Conservation (phyloP, 2,329 filamentous ascomycete species). For the Helotiales sp. region DNA sequence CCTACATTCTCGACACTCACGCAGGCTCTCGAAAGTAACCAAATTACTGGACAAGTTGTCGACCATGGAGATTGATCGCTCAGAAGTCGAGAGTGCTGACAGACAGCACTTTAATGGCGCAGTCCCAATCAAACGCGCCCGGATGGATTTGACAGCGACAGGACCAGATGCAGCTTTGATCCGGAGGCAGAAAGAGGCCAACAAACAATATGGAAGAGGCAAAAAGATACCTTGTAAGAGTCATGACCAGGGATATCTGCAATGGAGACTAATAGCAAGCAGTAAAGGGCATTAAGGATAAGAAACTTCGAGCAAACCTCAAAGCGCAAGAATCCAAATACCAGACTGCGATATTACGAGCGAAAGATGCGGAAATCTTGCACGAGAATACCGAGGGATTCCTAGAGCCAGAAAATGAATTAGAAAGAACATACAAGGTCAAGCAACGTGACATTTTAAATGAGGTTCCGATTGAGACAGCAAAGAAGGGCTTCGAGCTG, state of each 20-base stretch:
- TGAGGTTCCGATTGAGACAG: constrained; percentile 79
- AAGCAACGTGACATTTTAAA: constrained; percentile 83
- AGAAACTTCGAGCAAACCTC: constrained; percentile 84
- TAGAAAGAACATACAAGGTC: constrained; percentile 92
- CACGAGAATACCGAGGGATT: constrained; percentile 87
- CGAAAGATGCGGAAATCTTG: constrained; percentile 94
- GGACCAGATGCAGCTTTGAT: constrained; percentile 38
- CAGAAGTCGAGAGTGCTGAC: constrained; percentile 14
- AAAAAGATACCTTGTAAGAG: constrained; percentile 63
- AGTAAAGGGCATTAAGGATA: constrained; percentile 73
- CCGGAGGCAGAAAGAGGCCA: constrained; percentile 63
- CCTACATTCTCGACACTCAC: too few species aligned
- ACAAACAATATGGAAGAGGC: constrained; percentile 84
- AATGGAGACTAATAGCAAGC: background rate
- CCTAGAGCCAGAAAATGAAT: constrained; percentile 82
- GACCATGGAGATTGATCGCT: constrained; percentile 32
- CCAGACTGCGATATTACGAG: constrained; percentile 77
- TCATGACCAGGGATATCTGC: background rate
- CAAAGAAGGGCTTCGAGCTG: constrained; percentile 91
- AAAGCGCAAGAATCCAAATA: constrained; percentile 81
- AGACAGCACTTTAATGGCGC: constrained; percentile 55
- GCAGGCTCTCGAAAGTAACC: background rate
- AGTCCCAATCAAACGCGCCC: constrained; percentile 53
- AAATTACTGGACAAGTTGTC: background rate
- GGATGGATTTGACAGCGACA: constrained; percentile 53